Percentiles rank a stretch among this genome's conserved stretches.
These are phyloP conservation scores for Diaporthe sp. DNA, from an alignment of 2,329 filamentous ascomycete species.

Conservation along the genomic window DNA sequence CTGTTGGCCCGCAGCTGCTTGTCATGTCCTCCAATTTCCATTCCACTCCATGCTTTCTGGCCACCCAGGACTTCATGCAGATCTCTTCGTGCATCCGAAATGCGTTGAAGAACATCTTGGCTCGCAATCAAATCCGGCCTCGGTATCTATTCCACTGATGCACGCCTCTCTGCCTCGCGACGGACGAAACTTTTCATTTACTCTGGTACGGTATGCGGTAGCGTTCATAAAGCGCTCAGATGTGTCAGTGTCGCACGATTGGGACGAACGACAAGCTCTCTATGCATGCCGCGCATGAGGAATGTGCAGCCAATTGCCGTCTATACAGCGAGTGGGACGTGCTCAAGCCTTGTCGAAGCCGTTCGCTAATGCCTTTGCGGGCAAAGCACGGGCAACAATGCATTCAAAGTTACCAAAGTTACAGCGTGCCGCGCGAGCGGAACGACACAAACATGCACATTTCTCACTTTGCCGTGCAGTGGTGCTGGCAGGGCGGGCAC, in stretches of 20 bases:
- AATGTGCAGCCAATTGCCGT: slow-evolving; percentile 12
- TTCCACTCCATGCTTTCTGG: slow-evolving; percentile 17
- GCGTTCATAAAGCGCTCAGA: slow-evolving; percentile 9
- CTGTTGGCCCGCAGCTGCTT: slow-evolving; percentile 25
- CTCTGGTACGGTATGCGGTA: not conserved
- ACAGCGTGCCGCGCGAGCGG: not conserved
- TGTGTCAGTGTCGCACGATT: slow-evolving; percentile 17
- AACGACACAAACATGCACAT: not conserved
- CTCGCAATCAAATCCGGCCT: not conserved
- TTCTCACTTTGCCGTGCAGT: not conserved
- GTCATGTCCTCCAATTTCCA: slow-evolving; percentile 38
- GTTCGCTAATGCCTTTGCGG: not conserved
- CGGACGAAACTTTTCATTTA: not conserved
- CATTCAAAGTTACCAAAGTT: not conserved
- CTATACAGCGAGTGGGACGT: not conserved
- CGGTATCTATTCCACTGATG: not conserved
- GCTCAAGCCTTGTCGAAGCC: slow-evolving; percentile 6
- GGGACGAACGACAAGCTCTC: slow-evolving; percentile 30
- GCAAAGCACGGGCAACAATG: not conserved
- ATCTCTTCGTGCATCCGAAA: slow-evolving; percentile 13
- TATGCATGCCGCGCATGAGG: not conserved
- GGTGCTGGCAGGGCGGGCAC: not conserved
- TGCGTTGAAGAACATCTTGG: slow-evolving; percentile 1
- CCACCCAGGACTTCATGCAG: not conserved
- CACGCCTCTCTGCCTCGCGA: not conserved